Evolutionary conservation across 1,284 basidiomycete genomes (phyloP).

Genomic region (Tilletia caries): DNA sequence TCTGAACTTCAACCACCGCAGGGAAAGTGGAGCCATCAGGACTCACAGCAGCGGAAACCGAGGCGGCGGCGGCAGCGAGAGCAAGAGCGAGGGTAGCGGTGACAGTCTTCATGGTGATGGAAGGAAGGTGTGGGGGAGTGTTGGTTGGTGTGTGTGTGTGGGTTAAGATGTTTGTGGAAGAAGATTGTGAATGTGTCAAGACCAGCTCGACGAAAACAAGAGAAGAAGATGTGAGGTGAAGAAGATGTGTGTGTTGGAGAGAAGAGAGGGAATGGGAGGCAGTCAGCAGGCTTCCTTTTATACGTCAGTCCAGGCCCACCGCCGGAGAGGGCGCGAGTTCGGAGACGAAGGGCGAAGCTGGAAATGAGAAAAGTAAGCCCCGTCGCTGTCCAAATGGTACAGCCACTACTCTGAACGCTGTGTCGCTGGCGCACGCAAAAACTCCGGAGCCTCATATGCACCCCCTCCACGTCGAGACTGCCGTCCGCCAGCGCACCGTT

Average conservation of each 20-base stretch:
- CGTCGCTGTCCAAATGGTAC: neutral
- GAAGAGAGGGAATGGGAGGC: neutral
- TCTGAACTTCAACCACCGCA: neutral
- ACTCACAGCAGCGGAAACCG: conserved; percentile 3
- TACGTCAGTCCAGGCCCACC: neutral
- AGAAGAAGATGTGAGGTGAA: neutral
- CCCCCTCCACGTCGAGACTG: too few species aligned
- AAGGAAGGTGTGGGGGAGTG: neutral
- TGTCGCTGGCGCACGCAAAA: too few species aligned
- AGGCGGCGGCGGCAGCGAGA: neutral
- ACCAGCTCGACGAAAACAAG: conserved; percentile 7
- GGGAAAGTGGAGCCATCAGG: neutral
- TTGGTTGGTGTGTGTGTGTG: neutral
- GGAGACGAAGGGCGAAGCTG: neutral
- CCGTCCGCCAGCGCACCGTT: too few species aligned
- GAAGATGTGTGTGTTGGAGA: neutral
- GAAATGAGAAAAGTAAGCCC: neutral
- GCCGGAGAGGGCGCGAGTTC: neutral
- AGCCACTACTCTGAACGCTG: too few species aligned
- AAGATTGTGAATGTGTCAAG: conserved; percentile 2
- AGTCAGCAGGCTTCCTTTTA: neutral
- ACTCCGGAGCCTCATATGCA: too few species aligned
- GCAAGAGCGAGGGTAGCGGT: neutral
- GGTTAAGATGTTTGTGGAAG: neutral
- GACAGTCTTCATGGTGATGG: neutral